Base-by-base conservation (phyloP, 2,329 filamentous ascomycete genomes). In the Alternaria hordeiaustralica region DNA sequence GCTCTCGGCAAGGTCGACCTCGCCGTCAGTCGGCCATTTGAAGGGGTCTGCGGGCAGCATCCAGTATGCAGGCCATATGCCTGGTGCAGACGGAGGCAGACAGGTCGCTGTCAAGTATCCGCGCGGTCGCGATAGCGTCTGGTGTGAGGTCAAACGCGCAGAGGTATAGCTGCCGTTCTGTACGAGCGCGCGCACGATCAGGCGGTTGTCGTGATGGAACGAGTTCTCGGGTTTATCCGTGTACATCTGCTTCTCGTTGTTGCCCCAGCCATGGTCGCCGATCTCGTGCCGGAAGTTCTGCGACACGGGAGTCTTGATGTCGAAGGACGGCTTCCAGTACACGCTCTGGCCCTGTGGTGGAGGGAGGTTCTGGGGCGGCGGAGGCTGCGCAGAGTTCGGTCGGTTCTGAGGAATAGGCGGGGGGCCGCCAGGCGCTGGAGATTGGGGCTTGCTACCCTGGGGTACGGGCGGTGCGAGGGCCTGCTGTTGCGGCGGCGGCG, bases 51-150 rank as follows among this genome's bases (percentile, higher is more conserved):
- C 75, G 0, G 87, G 87, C 6, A 89, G 78, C 56, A 89, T 82
- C 87, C 87, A 89, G 70, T 88, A 88, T 0, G 87, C 87, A 1
- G 87, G 87, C 87, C 87, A 89, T 50, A 89, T 85, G 5, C 87
- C 87, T 3, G 79, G 72, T 0, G 87, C 87, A 56, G 84, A 86
- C 0, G 87, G 87, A 1, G 86, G 82, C 0, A 81, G 79, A 11
- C 88, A 81, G 2, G 83, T 81, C 2, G 84, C 87, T 3, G 83
- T 83, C 45, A 89, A 73, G 53, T 84, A 87, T 26, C 87, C 87
- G 30, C 84, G 80, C 45, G 85, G 81, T 3, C 85, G 81, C 3
- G 75, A 80, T 0, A 89, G 80, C 6, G 84, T 86, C 65, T 85
- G 82, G 33, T 84, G 81, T 60, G 83, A 86, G 15, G 86, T 85